Conservation (phyloP, 1,284 basidiomycete genomes). For the Hypsizygus ulmarius region DNA sequence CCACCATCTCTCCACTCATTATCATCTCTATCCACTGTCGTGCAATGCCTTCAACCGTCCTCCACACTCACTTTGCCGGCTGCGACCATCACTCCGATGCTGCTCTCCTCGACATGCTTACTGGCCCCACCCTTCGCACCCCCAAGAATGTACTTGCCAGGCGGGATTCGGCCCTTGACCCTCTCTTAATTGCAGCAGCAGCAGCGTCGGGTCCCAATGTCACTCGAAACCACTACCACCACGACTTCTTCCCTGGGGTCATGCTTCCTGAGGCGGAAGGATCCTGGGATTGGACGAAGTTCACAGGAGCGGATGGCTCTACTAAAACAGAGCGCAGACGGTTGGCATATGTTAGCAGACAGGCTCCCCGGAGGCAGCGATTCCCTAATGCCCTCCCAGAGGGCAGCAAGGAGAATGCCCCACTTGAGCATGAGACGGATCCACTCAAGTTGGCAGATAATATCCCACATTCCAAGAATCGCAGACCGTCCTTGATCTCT, state of each 20-base stretch:
- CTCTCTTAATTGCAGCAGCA: conserved; percentile 69
- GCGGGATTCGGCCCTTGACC: conserved; percentile 69
- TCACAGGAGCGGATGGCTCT: conserved; percentile 41
- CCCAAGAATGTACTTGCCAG: conserved; percentile 41
- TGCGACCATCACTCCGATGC: conserved; percentile 34
- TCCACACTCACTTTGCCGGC: conserved; percentile 13
- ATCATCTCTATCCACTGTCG: conserved; percentile 2
- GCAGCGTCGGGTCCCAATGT: conserved; percentile 68
- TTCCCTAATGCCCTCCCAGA: conserved; percentile 31
- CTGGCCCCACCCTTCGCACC: conserved; percentile 39
- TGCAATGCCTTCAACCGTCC: conserved; percentile 25
- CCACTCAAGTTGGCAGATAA: conserved; percentile 30
- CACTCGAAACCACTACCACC: conserved; percentile 75
- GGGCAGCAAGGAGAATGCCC: conserved; percentile 38
- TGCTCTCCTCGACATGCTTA: conserved; percentile 51
- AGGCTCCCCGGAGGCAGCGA: conserved; percentile 65
- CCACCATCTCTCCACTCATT: conserved; percentile 5
- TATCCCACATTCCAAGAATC: conserved; percentile 36
- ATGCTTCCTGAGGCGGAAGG: conserved; percentile 50
- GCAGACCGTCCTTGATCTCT: conserved; percentile 30
- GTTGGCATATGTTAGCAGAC: conserved; percentile 63
- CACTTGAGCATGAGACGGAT: conserved; percentile 28
- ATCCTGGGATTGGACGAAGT: conserved; percentile 58
- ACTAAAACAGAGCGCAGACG: conserved; percentile 40
- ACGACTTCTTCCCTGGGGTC: conserved; percentile 65